Base-by-base conservation (phyloP, 163 green algal species). In the Picocystis sp. region DNA sequence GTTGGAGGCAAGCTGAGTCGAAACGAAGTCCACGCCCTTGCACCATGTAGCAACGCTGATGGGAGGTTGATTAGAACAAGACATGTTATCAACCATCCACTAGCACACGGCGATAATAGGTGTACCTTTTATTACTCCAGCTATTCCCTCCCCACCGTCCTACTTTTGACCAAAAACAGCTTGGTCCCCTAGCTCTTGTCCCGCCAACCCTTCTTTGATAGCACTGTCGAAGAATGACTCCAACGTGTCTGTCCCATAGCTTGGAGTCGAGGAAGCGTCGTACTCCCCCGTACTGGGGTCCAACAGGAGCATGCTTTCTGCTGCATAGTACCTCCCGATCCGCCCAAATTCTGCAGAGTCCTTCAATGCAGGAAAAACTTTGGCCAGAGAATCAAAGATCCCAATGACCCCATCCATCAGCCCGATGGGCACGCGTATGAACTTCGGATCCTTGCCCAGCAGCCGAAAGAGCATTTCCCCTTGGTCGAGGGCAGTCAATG, bases 291-390 rank as follows among this genome's bases (percentile, higher is more conserved):
- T 72, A 41, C 60, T 50, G 11, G 64, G 58, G 65, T 98, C 82
- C 66, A 75, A 92, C 58, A 95, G 73, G 19, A 98, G 73, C 89
- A 98, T 98, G 64, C 62, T 82, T 74, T 98, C 89, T 24, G 84
- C 80, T 2, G 89, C 89, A 63, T 98, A 98, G 74, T 97, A 98
- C 55, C 78, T 80, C 9, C 89, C 89, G 55, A 98, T 98, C 25
- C 75, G 72, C 15, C 74, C 89, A 80, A 97, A 98, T 67, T 98
- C 89, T 15, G 86, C 89, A 17, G 78, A 65, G 60, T 97, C 88
- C 79, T 92, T 62, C 49, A 55, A 24, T 3, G 13, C 22, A 0
- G 83, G 79, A 67, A 94, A 89, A 21, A 90, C 49, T 33, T 74
- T 72, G 5, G 79, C 71, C 15, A 96, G 63, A 23, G 74, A 58